Conservation (phyloP, 768 basidiomycete species). For the Omphalotus guepiniiformis region DNA sequence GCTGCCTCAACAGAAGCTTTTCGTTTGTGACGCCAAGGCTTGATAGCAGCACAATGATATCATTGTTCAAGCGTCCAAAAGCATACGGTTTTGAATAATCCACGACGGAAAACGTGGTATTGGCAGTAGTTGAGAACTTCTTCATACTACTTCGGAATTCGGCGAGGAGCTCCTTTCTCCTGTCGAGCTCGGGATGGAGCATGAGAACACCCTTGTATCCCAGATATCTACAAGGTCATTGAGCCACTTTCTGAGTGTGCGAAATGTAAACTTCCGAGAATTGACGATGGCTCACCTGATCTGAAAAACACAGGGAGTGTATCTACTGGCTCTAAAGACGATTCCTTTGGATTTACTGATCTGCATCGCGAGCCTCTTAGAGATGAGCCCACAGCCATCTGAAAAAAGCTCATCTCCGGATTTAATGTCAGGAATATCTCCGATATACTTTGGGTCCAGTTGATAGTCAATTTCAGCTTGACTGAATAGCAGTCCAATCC, state of each 20-base stretch:
- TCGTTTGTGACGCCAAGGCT: conserved; percentile 59
- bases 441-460: conserved; percentile 42
- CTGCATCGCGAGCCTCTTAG: conserved; percentile 43
- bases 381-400: conserved; percentile 67
- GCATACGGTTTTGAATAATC: conserved; percentile 59
- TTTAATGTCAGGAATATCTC: conserved; percentile 59
- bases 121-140: conserved; percentile 54
- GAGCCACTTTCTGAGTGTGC: background rate
- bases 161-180: conserved; percentile 38
- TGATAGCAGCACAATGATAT: conserved; percentile 61
- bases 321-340: conserved; percentile 49
- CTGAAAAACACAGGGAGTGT: conserved; percentile 60
- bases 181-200: conserved; percentile 57
- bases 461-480: conserved; percentile 55
- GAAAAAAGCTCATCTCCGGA: conserved; percentile 57
- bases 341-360: conserved; percentile 52
- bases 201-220: conserved; percentile 72
- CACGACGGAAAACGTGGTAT: conserved; percentile 64
- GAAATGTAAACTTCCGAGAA: background rate
- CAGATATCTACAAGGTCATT: conserved; percentile 40
- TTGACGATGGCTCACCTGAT: conserved; percentile 40
- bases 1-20: conserved; percentile 49
- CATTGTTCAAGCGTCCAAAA: conserved; percentile 66
- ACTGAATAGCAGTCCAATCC: conserved; percentile 65
- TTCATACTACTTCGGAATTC: conserved; percentile 69